Base-by-base conservation (phyloP, 495 filamentous ascomycete genomes). In the Platismatia glauca region DNA sequence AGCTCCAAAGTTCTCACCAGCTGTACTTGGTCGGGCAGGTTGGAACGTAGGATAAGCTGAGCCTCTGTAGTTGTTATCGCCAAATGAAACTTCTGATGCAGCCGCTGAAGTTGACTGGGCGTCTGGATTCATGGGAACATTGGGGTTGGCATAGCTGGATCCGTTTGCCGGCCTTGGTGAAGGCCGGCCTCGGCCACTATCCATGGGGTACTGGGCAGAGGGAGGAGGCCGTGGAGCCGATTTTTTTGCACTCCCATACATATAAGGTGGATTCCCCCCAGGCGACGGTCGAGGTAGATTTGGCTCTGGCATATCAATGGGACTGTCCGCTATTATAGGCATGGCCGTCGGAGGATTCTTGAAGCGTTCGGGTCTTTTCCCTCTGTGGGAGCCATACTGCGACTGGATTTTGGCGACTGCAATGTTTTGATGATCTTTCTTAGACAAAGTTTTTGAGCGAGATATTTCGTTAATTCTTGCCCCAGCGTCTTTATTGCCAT, bases 361-460 rank as follows among this genome's bases (percentile, higher is more conserved):
- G 67, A 89, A 82, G 63, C 87, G 79, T 15, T 87, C 85, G 1
- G 86, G 70, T 57, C 86, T 80, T 60, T 83, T 82, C 16, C 86
- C 86, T 61, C 88, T 83, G 67, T 90, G 87, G 37, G 92, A 95
- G 27, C 90, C 94, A 71, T 97, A 88, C 67, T 90, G 87, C 3
- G 92, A 95, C 73, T 92, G 93, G 76, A 98, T 97, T 35, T 89
- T 84, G 22, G 84, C 83, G 64, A 98, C 84, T 1, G 95, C 93
- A 63, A 95, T 84, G 58, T 90, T 87, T 71, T 97, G 91, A 72
- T 97, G 94, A 69, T 98, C 94, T 70, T 86, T 84, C 73, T 89
- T 89, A 13, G 90, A 92, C 44, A 98, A 78, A 5, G 87, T 90
- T 74, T 90, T 92, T 61, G 90, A 89, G 68, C 89, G 85, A 29